A percentile compares a stretch with the other conserved stretches of the same genome.
Conservation (phyloP, 306 rosid species). For the Amphicarpaea edgeworthii region DNA sequence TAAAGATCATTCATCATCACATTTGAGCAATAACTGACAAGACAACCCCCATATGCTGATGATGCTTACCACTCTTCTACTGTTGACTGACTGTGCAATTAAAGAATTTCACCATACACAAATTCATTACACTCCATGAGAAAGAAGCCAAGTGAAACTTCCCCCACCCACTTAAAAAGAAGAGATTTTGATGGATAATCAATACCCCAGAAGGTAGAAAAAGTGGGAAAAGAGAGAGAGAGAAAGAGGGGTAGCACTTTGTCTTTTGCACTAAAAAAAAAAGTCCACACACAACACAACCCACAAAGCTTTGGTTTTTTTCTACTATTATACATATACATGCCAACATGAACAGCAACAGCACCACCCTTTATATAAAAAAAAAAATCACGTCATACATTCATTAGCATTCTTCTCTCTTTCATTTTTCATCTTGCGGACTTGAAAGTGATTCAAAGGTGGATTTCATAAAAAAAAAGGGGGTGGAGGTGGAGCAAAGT, state of each 20-base stretch:
- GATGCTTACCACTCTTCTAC: slow-evolving; percentile 45
- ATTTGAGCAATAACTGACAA: slow-evolving; percentile 19
- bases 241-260: slow-evolving; percentile 33
- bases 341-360: slow-evolving; percentile 24
- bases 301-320: background rate
- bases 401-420: background rate
- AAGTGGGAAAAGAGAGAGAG: slow-evolving; percentile 1
- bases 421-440: slow-evolving; percentile 37
- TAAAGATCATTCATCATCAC: slow-evolving; percentile 38
- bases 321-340: background rate
- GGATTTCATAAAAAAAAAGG: slow-evolving; percentile 42
- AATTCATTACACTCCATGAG: slow-evolving; percentile 69
- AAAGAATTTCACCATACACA: slow-evolving; percentile 51
- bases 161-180: slow-evolving; percentile 11
- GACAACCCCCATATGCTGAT: background rate
- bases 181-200: slow-evolving; percentile 30
- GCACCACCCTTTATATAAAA: slow-evolving; percentile 42
- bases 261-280: slow-evolving; percentile 39
- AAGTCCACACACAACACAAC: slow-evolving; percentile 7
- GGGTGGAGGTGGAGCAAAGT: slow-evolving; percentile 32
- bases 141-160: slow-evolving; percentile 18
- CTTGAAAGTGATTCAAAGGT: slow-evolving; percentile 34
- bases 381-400: slow-evolving; percentile 33
- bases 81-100: slow-evolving; percentile 43
- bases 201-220: slow-evolving; percentile 39